These are phyloP conservation scores for Colletotrichum noveboracense DNA, from an alignment of 2,329 filamentous ascomycete species.

Conservation along the genomic window DNA sequence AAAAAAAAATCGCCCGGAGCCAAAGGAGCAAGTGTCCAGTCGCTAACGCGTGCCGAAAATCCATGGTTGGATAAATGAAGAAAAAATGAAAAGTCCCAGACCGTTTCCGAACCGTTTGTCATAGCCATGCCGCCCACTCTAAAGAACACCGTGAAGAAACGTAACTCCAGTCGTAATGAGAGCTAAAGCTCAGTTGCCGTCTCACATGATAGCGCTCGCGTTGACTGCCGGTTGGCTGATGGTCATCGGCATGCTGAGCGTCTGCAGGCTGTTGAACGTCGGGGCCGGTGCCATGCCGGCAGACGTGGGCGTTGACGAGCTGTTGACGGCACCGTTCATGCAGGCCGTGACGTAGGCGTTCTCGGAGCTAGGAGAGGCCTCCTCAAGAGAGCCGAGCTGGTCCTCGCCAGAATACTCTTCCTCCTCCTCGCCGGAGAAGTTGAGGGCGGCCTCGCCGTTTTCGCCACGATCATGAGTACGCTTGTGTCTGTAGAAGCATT, in stretches of 20 bases:
- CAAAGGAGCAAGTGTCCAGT: slow-evolving; percentile 9
- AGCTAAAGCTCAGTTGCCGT: slow-evolving; percentile 6
- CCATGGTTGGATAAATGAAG: slow-evolving; percentile 15
- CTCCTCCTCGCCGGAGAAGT: slow-evolving; percentile 81
- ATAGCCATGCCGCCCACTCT: slow-evolving; percentile 21
- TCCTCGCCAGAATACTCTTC: slow-evolving; percentile 85
- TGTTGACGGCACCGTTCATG: slow-evolving; percentile 50
- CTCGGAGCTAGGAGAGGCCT: slow-evolving; percentile 77
- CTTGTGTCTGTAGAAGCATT: slow-evolving; percentile 77
- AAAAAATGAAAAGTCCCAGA: slow-evolving; percentile 16
- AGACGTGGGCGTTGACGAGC: slow-evolving; percentile 28
- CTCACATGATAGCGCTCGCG: slow-evolving; percentile 50
- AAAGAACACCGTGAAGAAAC: slow-evolving; percentile 21
- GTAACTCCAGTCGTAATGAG: slow-evolving; percentile 22
- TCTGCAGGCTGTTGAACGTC: slow-evolving; percentile 63
- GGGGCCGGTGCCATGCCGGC: slow-evolving; percentile 31
- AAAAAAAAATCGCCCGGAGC: slow-evolving; percentile 6
- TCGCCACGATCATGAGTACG: slow-evolving; percentile 71
- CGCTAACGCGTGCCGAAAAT: slow-evolving; percentile 14
- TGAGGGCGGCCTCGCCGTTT: slow-evolving; percentile 61
- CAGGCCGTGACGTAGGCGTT: slow-evolving; percentile 63
- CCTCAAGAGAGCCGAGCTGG: slow-evolving; percentile 80
- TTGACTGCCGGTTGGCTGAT: slow-evolving; percentile 61
- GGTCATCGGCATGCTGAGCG: slow-evolving; percentile 68
- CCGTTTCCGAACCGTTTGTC: slow-evolving; percentile 12